Evolutionary conservation across 345 rosid species (phyloP).

Genomic region (Euphorbia lathyris): DNA sequence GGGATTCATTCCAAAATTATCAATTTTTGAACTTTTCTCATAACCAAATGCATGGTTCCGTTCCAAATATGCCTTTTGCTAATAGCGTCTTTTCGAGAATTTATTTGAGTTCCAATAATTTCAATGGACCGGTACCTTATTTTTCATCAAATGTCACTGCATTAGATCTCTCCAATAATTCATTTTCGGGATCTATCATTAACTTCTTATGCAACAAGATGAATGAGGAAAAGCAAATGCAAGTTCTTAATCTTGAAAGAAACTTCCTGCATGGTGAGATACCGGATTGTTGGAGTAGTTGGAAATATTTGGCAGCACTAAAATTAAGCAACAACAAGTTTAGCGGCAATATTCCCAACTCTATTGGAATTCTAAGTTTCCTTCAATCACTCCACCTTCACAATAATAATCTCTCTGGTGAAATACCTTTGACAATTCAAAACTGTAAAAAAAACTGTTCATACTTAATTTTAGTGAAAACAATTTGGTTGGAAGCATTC

Average conservation of each 20-base stretch:
- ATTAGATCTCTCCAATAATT: background rate
- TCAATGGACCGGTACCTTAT: background rate
- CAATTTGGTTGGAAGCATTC: conserved; percentile 6
- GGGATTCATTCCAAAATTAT: too few relatives aligned
- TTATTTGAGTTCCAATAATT: background rate
- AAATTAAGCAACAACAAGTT: background rate
- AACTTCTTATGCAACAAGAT: background rate
- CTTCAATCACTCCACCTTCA: background rate
- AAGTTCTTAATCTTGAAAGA: background rate
- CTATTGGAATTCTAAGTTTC: background rate
- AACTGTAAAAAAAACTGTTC: background rate
- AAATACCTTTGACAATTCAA: background rate
- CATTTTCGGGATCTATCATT: background rate
- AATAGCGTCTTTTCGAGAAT: too few relatives aligned
- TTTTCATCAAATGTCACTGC: background rate
- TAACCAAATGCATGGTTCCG: too few relatives aligned
- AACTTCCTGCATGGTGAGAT: conserved; percentile 1
- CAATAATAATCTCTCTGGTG: conserved; percentile 8
- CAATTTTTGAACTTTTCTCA: too few relatives aligned
- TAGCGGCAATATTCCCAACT: conserved; percentile 2
- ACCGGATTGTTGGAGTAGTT: conserved; percentile 5
- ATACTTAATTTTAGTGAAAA: conserved; percentile 8
- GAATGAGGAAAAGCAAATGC: background rate
- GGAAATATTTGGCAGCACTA: background rate
- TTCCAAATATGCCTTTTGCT: too few relatives aligned